Conservation (phyloP, 148 eudicot species). For the Rhododendron mucronatum region DNA sequence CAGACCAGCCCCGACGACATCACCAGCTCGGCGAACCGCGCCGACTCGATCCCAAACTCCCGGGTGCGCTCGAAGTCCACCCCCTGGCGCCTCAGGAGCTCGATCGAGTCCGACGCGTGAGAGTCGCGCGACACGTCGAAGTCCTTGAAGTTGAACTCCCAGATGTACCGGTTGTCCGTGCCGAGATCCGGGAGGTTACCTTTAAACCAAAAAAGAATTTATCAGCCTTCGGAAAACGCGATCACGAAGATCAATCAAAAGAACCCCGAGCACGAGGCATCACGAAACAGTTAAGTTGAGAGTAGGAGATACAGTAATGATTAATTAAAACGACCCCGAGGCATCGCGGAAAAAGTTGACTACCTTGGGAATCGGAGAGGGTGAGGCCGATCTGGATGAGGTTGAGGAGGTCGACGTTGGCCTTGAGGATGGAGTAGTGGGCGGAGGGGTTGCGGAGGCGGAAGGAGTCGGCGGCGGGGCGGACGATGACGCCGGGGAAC, state of each 20-base stretch:
- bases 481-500: slow-evolving; percentile 38
- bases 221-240: neutral
- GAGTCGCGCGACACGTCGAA: slow-evolving; percentile 34
- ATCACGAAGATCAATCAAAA: neutral
- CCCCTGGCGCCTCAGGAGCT: slow-evolving; percentile 33
- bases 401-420: slow-evolving; percentile 53
- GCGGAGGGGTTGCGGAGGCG: slow-evolving; percentile 11
- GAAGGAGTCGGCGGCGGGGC: neutral
- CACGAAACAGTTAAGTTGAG: neutral
- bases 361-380: slow-evolving; percentile 43
- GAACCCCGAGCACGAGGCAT: too few relatives aligned
- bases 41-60: slow-evolving; percentile 36
- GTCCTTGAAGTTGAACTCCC: slow-evolving; percentile 68
- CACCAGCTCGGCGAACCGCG: slow-evolving; percentile 44
- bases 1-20: slow-evolving; percentile 62
- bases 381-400: slow-evolving; percentile 63
- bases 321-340: neutral
- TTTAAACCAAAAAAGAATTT: neutral
- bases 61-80: slow-evolving; percentile 31
- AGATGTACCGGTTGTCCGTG: slow-evolving; percentile 29
- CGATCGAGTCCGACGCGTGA: slow-evolving; percentile 42
- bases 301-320: too few relatives aligned
- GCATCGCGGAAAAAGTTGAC: neutral
- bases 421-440: slow-evolving; percentile 35
- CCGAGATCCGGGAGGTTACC: slow-evolving; percentile 55